Percentiles rank a stretch among this genome's conserved stretches.
Evolutionary conservation across 2,329 filamentous ascomycete species (phyloP).

Genomic region (Pseudogymnoascus sp.): DNA sequence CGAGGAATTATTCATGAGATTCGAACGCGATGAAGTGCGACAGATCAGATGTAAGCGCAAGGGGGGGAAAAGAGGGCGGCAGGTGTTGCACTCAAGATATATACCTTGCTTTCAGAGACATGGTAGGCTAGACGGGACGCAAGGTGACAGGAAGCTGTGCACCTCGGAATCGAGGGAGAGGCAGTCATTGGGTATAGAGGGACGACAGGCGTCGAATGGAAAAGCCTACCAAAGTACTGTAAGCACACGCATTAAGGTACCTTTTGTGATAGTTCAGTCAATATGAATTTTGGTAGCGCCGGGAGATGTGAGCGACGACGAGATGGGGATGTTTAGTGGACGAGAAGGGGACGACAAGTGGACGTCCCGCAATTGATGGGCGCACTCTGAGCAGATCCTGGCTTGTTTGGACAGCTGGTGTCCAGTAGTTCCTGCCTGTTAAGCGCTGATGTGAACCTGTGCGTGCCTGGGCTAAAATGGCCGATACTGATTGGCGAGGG

Average conservation of each 20-base stretch:
- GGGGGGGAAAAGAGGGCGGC: not conserved
- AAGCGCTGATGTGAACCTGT: slow-evolving; percentile 5
- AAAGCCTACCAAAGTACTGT: not conserved
- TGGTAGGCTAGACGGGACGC: not conserved
- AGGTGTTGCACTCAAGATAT: slow-evolving; percentile 2
- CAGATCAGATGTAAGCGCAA: not conserved
- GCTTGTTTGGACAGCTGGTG: not conserved
- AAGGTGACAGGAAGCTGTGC: slow-evolving; percentile 6
- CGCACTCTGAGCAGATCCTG: not conserved
- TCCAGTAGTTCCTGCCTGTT: not conserved
- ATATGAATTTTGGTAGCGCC: not conserved
- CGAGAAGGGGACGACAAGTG: not conserved
- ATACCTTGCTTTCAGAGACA: not conserved
- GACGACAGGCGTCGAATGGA: not conserved
- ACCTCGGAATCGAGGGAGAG: not conserved
- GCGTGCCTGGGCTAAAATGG: not conserved
- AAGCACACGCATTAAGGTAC: not conserved
- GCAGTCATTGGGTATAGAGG: not conserved
- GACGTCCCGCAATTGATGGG: not conserved
- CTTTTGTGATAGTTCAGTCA: not conserved
- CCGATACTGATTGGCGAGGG: not conserved
- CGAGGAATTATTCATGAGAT: not conserved
- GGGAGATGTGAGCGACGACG: slow-evolving; percentile 3
- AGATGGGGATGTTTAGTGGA: not conserved
- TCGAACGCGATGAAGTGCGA: not conserved